phyloP scores from a whole-genome alignment of 2,329 filamentous ascomycete species.

The Orbilia javanica region DNA sequence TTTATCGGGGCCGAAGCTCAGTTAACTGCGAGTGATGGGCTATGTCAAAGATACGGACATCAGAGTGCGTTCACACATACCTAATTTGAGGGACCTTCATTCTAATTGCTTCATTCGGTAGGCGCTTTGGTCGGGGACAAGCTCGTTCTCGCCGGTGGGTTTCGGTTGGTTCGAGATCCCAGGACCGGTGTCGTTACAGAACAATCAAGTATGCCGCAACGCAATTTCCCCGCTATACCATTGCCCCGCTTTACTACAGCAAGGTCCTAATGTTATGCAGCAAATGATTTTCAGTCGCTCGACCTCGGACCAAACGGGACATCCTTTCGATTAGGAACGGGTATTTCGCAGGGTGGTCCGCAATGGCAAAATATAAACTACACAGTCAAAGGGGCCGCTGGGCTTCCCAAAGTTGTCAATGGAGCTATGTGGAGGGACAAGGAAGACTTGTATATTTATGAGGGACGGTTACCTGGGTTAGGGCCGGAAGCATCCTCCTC shows the following conservation, averaged over 20 bases:
- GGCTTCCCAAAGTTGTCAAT: constrained; percentile 49
- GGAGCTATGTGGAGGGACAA: constrained; percentile 50
- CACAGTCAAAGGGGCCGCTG: constrained; percentile 44
- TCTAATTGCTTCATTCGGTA: constrained; percentile 10
- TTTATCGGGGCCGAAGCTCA: constrained; percentile 45
- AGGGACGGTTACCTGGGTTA: constrained; percentile 48
- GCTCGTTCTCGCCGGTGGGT: constrained; percentile 49
- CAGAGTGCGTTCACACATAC: constrained; percentile 30
- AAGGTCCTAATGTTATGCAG: constrained; percentile 26
- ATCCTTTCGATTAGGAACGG: constrained; percentile 21
- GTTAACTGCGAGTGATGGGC: constrained; percentile 38
- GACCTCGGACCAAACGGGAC: constrained; percentile 42
- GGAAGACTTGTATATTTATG: constrained; percentile 52
- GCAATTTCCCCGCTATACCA: constrained; percentile 17
- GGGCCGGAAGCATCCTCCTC: constrained; percentile 50
- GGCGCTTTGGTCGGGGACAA: constrained; percentile 46
- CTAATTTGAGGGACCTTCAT: not conserved
- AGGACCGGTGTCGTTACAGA: constrained; percentile 24
- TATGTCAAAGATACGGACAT: constrained; percentile 54
- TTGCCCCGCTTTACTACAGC: constrained; percentile 3
- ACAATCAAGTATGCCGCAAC: constrained; percentile 48
- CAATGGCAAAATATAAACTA: constrained; percentile 57
- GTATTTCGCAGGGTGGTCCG: not conserved
- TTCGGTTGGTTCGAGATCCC: constrained; percentile 45
- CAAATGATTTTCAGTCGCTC: constrained; percentile 54